Evolutionary conservation across 805 yeast genomes (phyloP), one percentile per base, ranked within the genome.

Genomic region (Kuraishia cidri): DNA sequence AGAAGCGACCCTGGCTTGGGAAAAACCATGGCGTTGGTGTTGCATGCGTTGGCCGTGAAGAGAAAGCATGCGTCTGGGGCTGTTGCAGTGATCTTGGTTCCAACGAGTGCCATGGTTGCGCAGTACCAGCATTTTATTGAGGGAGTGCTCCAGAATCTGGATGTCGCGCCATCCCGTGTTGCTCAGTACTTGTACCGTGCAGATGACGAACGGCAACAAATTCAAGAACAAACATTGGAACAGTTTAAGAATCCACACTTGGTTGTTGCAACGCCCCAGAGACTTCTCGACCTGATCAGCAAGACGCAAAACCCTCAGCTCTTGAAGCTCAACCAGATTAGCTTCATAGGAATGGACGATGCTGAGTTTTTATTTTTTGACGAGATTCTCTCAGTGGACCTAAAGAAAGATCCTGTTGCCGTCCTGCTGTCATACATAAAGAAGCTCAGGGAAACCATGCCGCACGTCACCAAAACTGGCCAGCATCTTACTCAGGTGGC

Each of bases 201-300:
- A 1, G 39, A 42, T 13, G 38, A 37, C 3, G 43, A 34, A 6
- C 43, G 39, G 13, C 60, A 56, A 35, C 4, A 26, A 6, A 15
- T 33, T 11, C 60, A 54, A 34, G 48, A 50, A 24, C 41, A 35
- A 14, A 26, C 33, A 5, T 31, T 53, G 5, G 44, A 43, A 2
- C 44, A 44, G 6, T 14, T 13, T 13, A 48, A 47, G 13, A 34
- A 42, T 5, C 62, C 63, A 2, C 57, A 54, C 33, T 37, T 57
- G 8, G 24, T 59, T 13, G 53, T 59, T 2, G 15, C 56, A 1
- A 59, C 64, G 1, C 62, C 64, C 3, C 60, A 50, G 15, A 45
- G 62, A 37, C 32, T 59, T n/a, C 33, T 58, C 10, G 64, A 58
- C 37, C 21, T 58, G 19, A 37, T 58, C 14, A 47, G 52, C 30